A percentile compares a stretch with the other conserved stretches of the same genome.
Evolutionary conservation across 2,329 filamentous ascomycete genomes (phyloP).

Genomic region (Pseudocercospora eumusae): DNA sequence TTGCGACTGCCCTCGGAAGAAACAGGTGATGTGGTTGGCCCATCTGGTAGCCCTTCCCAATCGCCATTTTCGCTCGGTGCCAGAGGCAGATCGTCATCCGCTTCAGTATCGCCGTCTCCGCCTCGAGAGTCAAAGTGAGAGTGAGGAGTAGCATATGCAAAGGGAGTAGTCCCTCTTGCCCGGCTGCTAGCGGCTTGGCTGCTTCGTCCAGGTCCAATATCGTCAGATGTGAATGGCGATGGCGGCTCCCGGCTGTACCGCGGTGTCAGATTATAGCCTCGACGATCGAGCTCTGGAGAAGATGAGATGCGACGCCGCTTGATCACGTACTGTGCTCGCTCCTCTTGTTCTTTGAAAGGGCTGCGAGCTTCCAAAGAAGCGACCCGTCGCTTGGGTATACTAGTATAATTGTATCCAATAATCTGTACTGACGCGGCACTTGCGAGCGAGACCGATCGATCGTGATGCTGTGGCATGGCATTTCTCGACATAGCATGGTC

Average conservation of each 20-base stretch:
- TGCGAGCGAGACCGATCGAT: conserved; percentile 34
- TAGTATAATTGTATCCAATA: conserved; percentile 16
- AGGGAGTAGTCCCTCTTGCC: conserved; percentile 55
- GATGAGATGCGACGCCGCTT: conserved; percentile 58
- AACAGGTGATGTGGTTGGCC: conserved; percentile 15
- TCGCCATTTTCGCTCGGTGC: conserved; percentile 21
- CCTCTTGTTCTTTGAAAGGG: conserved; percentile 35
- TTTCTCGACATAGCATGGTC: conserved; percentile 16
- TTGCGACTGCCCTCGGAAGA: conserved; percentile 11
- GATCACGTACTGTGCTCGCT: conserved; percentile 28
- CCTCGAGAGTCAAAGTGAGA: conserved; percentile 50
- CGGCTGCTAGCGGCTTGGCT: conserved; percentile 45
- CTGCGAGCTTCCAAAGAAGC: conserved; percentile 36
- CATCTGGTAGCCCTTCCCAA: conserved; percentile 43
- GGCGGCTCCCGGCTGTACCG: conserved; percentile 49
- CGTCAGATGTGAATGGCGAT: conserved; percentile 45
- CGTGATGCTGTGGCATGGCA: conserved; percentile 14
- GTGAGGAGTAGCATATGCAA: conserved; percentile 74
- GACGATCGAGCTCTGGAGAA: conserved; percentile 52
- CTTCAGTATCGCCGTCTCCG: conserved; percentile 36
- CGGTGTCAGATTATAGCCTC: conserved; percentile 44
- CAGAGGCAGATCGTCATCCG: conserved; percentile 18
- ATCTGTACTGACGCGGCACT: conserved; percentile 26
- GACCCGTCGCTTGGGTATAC: conserved; percentile 36
- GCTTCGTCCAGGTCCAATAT: conserved; percentile 26